Base-by-base conservation (phyloP, 2,329 filamentous ascomycete genomes). In the Pyricularia sp. region DNA sequence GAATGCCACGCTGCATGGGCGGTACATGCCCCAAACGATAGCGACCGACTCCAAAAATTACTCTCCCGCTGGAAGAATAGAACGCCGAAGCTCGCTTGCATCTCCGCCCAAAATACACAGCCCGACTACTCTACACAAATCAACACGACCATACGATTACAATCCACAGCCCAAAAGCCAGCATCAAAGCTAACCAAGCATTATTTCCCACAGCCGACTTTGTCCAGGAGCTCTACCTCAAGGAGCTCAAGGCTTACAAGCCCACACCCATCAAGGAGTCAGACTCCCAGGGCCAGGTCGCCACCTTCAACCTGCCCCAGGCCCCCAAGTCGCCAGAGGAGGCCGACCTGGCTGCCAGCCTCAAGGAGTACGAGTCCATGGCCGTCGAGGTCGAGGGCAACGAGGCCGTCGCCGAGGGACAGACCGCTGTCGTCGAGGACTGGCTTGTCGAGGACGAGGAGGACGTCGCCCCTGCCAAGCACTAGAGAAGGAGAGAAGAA, bases 161-260 rank as follows among this genome's bases (percentile, higher is more conserved):
- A 50, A 50, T n/a, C 20, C 20, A n/a, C 5, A 50, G 2, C 42
- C 42, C 42, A 2, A 50, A 50, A 6, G 12, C 14, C 17, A 50
- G 42, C 42, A 50, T 20, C 2, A 33, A 63, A 72, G 71, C 74
- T 78, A 75, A 78, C 75, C 67, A 64, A 42, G 64, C 69, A 50
- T 50, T n/a, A 14, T 6, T 9, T 50, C 42, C 17, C 20, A 73
- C 78, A 98, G 95, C 92, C 88, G 95, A 99, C 82, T 89, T 97
- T 77, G 92, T 99, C 76, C 95, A 98, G 84, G 94, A 98, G 80
- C 88, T 99, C 78, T 99, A 99, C 87, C 89, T 99, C 76, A 91
- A 90, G 81, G 94, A 98, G 83, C 89, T 99, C 79, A 95, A 94
- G 84, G 88, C 89, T 82, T 98, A 97, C 91, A 98, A 98, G 88